These are phyloP conservation scores for Cucurbita maxima DNA, from an alignment of 306 rosid species.

Conservation along the genomic window DNA sequence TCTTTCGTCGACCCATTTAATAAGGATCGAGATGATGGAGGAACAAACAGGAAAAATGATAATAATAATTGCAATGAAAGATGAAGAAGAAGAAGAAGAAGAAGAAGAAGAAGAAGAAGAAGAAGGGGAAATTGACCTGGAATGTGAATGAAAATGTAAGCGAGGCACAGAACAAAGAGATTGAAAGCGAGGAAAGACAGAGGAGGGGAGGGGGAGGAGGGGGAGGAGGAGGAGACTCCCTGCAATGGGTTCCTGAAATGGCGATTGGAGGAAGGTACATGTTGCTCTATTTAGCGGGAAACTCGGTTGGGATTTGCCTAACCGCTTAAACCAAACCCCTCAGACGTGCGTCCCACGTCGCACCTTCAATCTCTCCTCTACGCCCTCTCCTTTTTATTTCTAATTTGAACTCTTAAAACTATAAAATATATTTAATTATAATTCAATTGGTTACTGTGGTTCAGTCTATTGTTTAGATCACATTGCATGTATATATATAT, in stretches of 20 bases:
- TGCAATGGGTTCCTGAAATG: constrained; percentile 1
- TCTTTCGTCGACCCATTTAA: no score
- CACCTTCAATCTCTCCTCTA: constrained; percentile 7
- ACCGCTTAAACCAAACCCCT: constrained; percentile 6
- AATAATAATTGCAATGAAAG: no score
- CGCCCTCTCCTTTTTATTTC: not conserved
- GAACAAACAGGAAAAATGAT: not conserved
- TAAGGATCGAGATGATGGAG: no score
- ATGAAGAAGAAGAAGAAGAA: not conserved
- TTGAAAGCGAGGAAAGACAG: not conserved
- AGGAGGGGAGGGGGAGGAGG: not conserved
- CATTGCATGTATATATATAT: no score
- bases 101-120: not conserved
- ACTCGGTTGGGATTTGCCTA: not conserved
- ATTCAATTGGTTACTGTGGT: no score
- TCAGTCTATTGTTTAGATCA: not conserved
- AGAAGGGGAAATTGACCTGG: not conserved
- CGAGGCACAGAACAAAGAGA: not conserved
- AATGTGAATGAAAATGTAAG: not conserved
- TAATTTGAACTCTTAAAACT: no score
- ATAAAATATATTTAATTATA: no score
- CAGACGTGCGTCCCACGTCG: constrained; percentile 15
- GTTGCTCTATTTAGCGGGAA: constrained; percentile 1
- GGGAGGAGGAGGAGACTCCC: not conserved
- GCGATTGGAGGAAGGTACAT: constrained; percentile 3